Percentiles rank a stretch among this genome's conserved stretches.
phyloP scores from a whole-genome alignment of 2,329 filamentous ascomycete genomes.

The Sarocladiaceae sp. region DNA sequence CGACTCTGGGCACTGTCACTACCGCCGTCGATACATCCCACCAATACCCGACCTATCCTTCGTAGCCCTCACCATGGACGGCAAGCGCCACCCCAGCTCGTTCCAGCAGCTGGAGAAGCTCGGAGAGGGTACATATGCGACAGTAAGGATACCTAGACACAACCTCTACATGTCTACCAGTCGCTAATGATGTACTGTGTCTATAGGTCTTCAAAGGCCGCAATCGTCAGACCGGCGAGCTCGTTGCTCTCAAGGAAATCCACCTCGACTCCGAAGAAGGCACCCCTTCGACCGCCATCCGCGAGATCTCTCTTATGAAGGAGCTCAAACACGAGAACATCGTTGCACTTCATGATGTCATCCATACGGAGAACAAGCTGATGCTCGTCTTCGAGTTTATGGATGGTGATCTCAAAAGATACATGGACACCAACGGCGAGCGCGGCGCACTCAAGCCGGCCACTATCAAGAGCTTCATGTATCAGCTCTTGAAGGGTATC shows the following conservation, averaged over 20 bases:
- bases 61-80: conserved; percentile 63
- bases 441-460: conserved; percentile 81
- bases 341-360: conserved; percentile 94
- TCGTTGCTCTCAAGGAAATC: conserved; percentile 96
- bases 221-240: conserved; percentile 93
- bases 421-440: conserved; percentile 93
- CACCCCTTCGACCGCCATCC: conserved; percentile 93
- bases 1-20: too few relatives aligned
- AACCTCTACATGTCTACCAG: not conserved
- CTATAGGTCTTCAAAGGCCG: conserved; percentile 92
- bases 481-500: conserved; percentile 90
- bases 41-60: conserved; percentile 1
- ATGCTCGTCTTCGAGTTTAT: conserved; percentile 99
- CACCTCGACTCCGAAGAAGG: conserved; percentile 98
- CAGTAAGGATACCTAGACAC: conserved; percentile 56
- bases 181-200: conserved; percentile 13
- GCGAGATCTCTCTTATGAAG: conserved; percentile 99
- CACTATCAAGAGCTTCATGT: conserved; percentile 99
- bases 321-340: conserved; percentile 99
- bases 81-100: conserved; percentile 87
- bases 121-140: conserved; percentile 97
- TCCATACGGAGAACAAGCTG: conserved; percentile 98
- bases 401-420: conserved; percentile 97
- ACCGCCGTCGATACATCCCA: not conserved
- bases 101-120: conserved; percentile 99